These are phyloP conservation scores for Vigna angularis DNA, from an alignment of 306 rosid genomes.

Conservation along the genomic window DNA sequence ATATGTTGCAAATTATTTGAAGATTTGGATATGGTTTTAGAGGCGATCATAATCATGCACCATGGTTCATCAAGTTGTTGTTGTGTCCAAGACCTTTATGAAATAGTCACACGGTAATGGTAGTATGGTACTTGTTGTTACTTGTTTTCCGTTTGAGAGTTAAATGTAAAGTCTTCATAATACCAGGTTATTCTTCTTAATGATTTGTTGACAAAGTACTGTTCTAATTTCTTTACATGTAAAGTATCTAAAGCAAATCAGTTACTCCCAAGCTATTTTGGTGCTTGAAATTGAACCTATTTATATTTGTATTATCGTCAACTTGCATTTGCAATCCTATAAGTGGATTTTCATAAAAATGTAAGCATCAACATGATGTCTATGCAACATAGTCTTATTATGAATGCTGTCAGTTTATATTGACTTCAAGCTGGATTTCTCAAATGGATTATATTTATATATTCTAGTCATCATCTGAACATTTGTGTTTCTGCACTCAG, in stretches of 20 bases:
- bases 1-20: slow-evolving; percentile 19
- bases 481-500: slow-evolving; percentile 5
- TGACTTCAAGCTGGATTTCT: neutral
- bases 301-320: neutral
- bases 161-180: slow-evolving; percentile 5
- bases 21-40: slow-evolving; percentile 12
- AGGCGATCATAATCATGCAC: neutral
- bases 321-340: slow-evolving; percentile 14
- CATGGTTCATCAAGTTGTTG: slow-evolving; percentile 14
- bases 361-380: neutral
- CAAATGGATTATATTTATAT: slow-evolving; percentile 23
- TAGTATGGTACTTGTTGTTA: slow-evolving; percentile 12
- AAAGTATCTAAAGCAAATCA: slow-evolving; percentile 24
- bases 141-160: slow-evolving; percentile 1
- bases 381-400: slow-evolving; percentile 19
- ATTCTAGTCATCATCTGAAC: neutral
- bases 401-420: neutral
- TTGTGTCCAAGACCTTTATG: slow-evolving; percentile 19
- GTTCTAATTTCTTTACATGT: slow-evolving; percentile 5
- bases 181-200: slow-evolving; percentile 18
- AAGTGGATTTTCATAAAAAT: slow-evolving; percentile 27
- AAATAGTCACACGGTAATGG: slow-evolving; percentile 17
- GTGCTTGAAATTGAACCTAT: neutral
- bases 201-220: neutral
- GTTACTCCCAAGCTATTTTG: slow-evolving; percentile 20